A percentile compares a stretch with the other conserved stretches of the same genome.
These are phyloP conservation scores for Acmispon strigosus DNA, from an alignment of 306 rosid genomes.

Conservation along the genomic window DNA sequence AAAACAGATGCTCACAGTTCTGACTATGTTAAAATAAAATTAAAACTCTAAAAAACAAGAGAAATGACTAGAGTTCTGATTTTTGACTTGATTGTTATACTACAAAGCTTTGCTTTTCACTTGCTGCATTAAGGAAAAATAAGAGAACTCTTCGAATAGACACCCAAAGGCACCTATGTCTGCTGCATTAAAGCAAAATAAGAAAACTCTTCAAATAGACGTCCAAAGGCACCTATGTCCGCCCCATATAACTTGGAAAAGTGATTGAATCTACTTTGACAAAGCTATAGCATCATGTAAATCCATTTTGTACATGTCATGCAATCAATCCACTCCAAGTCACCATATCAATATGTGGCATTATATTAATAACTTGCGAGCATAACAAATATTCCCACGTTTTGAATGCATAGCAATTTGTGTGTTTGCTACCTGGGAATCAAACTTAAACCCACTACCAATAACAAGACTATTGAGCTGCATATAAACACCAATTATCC, in stretches of 20 bases:
- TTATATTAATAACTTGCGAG: constrained; percentile 39
- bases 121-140: too few relatives aligned
- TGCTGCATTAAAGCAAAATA: not conserved
- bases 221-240: constrained; percentile 47
- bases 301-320: constrained; percentile 65
- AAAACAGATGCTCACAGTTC: too few relatives aligned
- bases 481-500: constrained; percentile 42
- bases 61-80: too few relatives aligned
- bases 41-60: too few relatives aligned
- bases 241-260: constrained; percentile 58
- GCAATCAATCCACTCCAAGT: constrained; percentile 73
- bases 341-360: constrained; percentile 50
- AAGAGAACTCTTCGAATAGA: too few relatives aligned
- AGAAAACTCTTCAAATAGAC: constrained; percentile 61
- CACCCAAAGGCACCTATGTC: too few relatives aligned
- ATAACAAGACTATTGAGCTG: constrained; percentile 67
- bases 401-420: constrained; percentile 57
- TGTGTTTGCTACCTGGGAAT: constrained; percentile 55
- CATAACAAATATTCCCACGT: constrained; percentile 40
- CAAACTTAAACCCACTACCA: constrained; percentile 49
- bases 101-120: too few relatives aligned
- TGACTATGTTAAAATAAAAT: too few relatives aligned
- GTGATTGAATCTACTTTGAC: constrained; percentile 57
- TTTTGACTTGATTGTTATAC: too few relatives aligned
- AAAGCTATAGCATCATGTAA: constrained; percentile 42